Percentiles rank a stretch among this genome's conserved stretches.
Evolutionary conservation across 495 filamentous ascomycete genomes (phyloP).

Genomic region (Durotheca rogersii): DNA sequence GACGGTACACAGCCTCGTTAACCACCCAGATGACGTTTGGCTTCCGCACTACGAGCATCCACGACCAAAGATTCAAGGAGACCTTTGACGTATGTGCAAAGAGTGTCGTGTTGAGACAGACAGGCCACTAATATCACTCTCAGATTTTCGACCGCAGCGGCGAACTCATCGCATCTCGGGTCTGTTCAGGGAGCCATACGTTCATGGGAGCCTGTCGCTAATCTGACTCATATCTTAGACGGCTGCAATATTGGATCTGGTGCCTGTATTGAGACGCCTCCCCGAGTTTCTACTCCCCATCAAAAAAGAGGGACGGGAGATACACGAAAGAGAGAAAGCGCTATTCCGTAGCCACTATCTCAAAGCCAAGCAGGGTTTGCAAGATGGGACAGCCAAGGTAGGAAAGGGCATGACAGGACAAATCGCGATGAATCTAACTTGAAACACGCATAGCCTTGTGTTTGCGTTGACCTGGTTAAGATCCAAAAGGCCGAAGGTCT

Average conservation of each 20-base stretch:
- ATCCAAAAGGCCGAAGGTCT: slow-evolving; percentile 44
- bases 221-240: no score
- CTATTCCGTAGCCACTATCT: slow-evolving; percentile 47
- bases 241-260: slow-evolving; percentile 45
- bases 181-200: no score
- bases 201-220: no score
- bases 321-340: slow-evolving; percentile 32
- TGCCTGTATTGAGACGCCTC: slow-evolving; percentile 40
- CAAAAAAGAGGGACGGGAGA: slow-evolving; percentile 29
- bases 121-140: no score
- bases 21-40: slow-evolving; percentile 54
- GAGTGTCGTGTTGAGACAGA: no score
- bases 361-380: slow-evolving; percentile 38
- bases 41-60: slow-evolving; percentile 49
- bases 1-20: no score
- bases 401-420: no score
- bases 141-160: slow-evolving; percentile 55
- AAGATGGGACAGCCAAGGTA: background rate
- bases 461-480: slow-evolving; percentile 28
- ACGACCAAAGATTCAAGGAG: slow-evolving; percentile 52
- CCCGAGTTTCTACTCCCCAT: slow-evolving; percentile 42
- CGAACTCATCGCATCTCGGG: no score
- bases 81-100: no score
- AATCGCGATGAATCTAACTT: no score
- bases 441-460: no score